phyloP scores from a whole-genome alignment of 108 stramenopile species.

The Cafeteria roenbergensis region DNA sequence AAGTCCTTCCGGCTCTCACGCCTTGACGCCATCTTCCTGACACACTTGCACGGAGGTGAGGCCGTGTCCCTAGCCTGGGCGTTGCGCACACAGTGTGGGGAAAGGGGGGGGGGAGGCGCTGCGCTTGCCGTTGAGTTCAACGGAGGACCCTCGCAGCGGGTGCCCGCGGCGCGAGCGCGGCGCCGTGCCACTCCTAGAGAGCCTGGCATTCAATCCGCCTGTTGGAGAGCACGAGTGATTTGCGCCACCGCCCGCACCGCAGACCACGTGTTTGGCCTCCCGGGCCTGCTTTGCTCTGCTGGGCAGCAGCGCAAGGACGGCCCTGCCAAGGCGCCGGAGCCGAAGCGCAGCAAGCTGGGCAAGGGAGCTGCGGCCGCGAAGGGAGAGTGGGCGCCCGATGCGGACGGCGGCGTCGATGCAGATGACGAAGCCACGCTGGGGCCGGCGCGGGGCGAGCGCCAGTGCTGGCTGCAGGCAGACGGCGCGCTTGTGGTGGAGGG shows the following conservation, averaged over 20 bases:
- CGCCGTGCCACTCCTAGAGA: too few relatives aligned
- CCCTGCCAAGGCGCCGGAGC: neutral
- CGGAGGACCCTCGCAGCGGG: too few relatives aligned
- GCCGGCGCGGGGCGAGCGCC: slow-evolving; percentile 1
- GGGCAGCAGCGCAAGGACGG: neutral
- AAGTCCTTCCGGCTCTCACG: neutral
- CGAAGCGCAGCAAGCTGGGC: neutral
- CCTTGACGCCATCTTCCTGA: slow-evolving; percentile 13
- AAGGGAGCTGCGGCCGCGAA: neutral
- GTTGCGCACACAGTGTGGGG: too few relatives aligned
- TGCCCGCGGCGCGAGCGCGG: too few relatives aligned
- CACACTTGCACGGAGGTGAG: slow-evolving; percentile 26
- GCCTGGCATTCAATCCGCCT: too few relatives aligned
- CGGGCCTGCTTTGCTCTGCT: slow-evolving; percentile 15
- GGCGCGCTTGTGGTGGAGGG: neutral
- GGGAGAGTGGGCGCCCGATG: slow-evolving; percentile 10
- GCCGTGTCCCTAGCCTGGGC: too few relatives aligned
- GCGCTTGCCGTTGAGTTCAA: too few relatives aligned
- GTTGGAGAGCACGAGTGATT: too few relatives aligned
- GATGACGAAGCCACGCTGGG: neutral
- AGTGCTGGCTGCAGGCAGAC: neutral
- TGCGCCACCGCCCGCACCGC: too few relatives aligned
- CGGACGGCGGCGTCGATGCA: neutral
- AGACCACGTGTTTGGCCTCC: slow-evolving; percentile 25
- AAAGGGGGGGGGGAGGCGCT: too few relatives aligned